Conservation (phyloP, 2,329 filamentous ascomycete species). For the Neocatenulostroma microsporum region DNA sequence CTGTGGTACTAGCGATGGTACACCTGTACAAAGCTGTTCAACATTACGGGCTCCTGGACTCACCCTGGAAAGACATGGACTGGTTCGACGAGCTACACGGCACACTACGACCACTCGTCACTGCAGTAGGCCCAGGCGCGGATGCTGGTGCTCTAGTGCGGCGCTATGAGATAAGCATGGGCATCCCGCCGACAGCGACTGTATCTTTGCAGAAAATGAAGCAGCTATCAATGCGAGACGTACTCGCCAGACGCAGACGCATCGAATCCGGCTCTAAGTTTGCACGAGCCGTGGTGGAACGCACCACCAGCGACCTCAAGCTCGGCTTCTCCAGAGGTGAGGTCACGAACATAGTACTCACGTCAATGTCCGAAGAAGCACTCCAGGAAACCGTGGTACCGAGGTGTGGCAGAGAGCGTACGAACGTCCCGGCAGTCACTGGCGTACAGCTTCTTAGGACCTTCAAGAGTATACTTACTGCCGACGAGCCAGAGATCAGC, state of each 20-base stretch:
- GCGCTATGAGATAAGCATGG: background rate
- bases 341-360: background rate
- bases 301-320: background rate
- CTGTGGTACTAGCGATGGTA: background rate
- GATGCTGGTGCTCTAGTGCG: background rate
- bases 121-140: background rate
- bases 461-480: background rate
- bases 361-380: background rate
- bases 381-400: background rate
- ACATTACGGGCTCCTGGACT: background rate
- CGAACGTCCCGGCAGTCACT: background rate
- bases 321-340: background rate
- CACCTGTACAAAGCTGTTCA: background rate
- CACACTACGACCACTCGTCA: background rate
- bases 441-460: background rate
- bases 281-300: background rate
- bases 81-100: background rate
- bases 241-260: too few species aligned
- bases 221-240: background rate
- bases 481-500: background rate
- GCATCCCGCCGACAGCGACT: background rate
- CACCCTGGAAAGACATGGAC: background rate
- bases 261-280: background rate
- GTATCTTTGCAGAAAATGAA: background rate
- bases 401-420: too few species aligned